Conservation (phyloP, 2,329 filamentous ascomycete genomes). For the Dryadomyces quercivorus region DNA sequence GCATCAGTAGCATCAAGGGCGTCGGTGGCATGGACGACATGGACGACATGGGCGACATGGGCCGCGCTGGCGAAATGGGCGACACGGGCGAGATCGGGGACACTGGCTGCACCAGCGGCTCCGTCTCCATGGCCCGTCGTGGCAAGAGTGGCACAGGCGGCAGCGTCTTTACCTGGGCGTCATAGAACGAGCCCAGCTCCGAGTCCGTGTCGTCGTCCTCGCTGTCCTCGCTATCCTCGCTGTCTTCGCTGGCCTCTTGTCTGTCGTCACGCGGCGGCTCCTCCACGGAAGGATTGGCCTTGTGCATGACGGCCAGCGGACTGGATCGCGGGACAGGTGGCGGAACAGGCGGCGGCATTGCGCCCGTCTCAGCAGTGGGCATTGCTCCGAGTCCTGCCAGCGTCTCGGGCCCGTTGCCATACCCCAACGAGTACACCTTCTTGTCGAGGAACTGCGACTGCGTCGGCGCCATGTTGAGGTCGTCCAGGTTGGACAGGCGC, state of each 20-base stretch:
- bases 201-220: neutral
- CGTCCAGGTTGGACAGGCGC: conserved; percentile 48
- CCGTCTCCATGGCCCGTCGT: neutral
- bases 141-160: conserved; percentile 23
- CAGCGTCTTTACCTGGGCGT: conserved; percentile 23
- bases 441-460: conserved; percentile 19
- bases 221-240: no score
- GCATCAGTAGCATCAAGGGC: no score
- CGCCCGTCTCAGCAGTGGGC: no score
- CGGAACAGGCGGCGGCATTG: neutral
- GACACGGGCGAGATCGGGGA: no score
- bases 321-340: conserved; percentile 4
- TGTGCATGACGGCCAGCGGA: conserved; percentile 6
- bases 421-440: conserved; percentile 24
- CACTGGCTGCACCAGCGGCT: no score
- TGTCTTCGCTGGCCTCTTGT: no score
- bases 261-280: no score
- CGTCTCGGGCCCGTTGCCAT: conserved; percentile 4
- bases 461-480: conserved; percentile 35
- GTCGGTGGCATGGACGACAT: neutral
- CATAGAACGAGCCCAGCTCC: conserved; percentile 15
- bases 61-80: neutral
- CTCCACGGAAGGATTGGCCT: neutral
- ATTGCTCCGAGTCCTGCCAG: neutral
- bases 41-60: neutral